phyloP scores from a whole-genome alignment of 345 rosid genomes.

The Hevea brasiliensis region DNA sequence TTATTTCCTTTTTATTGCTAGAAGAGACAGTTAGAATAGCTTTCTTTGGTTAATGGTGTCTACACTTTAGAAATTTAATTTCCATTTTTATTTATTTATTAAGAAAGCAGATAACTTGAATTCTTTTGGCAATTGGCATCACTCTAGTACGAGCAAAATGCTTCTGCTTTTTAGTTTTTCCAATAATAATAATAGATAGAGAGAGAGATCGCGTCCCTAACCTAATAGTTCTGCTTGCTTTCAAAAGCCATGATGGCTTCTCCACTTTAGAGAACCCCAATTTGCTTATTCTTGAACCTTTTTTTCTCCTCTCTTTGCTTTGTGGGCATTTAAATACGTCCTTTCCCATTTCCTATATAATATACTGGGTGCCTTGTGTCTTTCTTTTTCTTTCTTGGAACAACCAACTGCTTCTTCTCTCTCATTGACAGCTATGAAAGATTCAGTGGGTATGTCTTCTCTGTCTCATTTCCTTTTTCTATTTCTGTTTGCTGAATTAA shows the following conservation, averaged over 20 bases:
- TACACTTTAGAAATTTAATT: no score
- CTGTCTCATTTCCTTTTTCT: no score
- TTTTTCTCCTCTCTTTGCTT: background rate
- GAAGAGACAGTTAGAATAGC: background rate
- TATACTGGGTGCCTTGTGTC: background rate
- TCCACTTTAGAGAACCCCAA: slow-evolving; percentile 22
- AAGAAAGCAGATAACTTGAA: background rate
- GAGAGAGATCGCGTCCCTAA: background rate
- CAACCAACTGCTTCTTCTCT: slow-evolving; percentile 9
- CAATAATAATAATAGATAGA: background rate
- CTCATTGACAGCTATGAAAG: slow-evolving; percentile 15
- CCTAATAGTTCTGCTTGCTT: background rate
- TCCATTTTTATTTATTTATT: background rate
- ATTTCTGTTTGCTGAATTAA: background rate
- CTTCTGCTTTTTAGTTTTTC: background rate
- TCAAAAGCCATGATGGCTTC: slow-evolving; percentile 23
- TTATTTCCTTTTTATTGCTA: no score
- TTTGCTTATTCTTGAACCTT: slow-evolving; percentile 17
- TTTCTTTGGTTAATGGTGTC: background rate
- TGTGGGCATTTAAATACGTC: background rate
- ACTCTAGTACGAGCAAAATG: background rate
- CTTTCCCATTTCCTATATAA: background rate
- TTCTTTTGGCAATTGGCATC: background rate
- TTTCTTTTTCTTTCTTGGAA: slow-evolving; percentile 6
- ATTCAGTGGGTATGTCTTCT: slow-evolving; percentile 9